Evolutionary conservation across 1,139 yeast species (phyloP), one percentile per base, ranked within the genome.

Genomic region (Protomyces macrosporus): DNA sequence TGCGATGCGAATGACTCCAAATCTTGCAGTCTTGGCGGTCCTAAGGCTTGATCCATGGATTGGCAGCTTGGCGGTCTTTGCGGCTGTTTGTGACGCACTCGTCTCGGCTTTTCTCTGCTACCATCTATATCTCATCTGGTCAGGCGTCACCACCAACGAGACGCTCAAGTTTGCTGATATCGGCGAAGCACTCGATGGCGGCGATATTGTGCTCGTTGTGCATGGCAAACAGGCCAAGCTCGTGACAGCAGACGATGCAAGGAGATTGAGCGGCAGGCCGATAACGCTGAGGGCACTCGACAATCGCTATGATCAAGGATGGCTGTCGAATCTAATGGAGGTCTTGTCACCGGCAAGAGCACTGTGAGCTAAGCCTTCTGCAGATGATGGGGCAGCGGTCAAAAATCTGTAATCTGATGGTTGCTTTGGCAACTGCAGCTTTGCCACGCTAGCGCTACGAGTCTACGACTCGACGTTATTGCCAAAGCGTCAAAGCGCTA

Each of bases 91-190:
- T 40, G 51, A 50, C 10, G 35, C 51, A 40, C 77, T 90, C 9
- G 80, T 85, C 9, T 69, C 75, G 0, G 77, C 84, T 55, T 91
- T 91, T 73, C 72, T 85, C 0, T 75, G 73, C 1, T 81, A 87
- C 68, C 96, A 89, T 68, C 51, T 87, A 32, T 75, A 83, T 64
- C 82, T 85, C 70, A 76, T 89, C 2, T 84, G 83, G 69, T 78
- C 85, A 50, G 98, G 98, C 0, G 87, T 87, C 69, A 90, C 98
- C n/a, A 90, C 97, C 1, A 91, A 88, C 72, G 98, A 93, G 75
- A 78, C 85, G 9, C 84, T 81, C 59, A 93, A 93, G 74, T 93
- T 98, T 98, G 84, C 80, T 34, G 85, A 82, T 30, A 79, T 93
- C 10, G 85, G 86, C 65, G 81, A 84, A 57, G 78, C 88, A 67